phyloP scores from a whole-genome alignment of 2,329 filamentous ascomycete genomes.

The Aspergillus fijiensis region DNA sequence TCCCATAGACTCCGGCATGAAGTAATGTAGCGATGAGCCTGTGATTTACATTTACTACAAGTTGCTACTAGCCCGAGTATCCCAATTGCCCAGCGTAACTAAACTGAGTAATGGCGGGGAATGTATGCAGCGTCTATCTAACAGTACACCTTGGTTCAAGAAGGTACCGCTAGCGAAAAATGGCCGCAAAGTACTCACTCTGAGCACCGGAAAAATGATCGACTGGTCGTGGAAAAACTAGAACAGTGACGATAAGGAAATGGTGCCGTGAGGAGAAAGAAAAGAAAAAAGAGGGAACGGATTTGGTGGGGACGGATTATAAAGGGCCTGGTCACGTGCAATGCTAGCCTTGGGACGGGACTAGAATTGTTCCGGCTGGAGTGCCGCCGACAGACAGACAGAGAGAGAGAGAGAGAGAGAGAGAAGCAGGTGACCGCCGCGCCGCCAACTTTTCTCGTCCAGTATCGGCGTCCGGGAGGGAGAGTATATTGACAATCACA shows the following conservation, averaged over 20 bases:
- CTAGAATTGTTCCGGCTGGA: conserved; percentile 24
- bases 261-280: conserved; percentile 62
- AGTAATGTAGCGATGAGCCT: not conserved
- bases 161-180: conserved; percentile 99
- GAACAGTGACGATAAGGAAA: conserved; percentile 92
- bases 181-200: conserved; percentile 72
- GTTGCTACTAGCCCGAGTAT: not conserved
- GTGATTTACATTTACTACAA: not conserved
- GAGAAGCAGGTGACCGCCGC: conserved; percentile 25
- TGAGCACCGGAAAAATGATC: conserved; percentile 91
- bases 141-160: conserved; percentile 74
- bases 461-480: conserved; percentile 15
- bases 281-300: conserved; percentile 16
- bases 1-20: not conserved
- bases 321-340: conserved; percentile 26
- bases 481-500: conserved; percentile 15
- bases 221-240: conserved; percentile 68
- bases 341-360: conserved; percentile 23
- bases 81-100: not conserved
- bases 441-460: conserved; percentile 42
- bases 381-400: not conserved
- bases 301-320: conserved; percentile 23
- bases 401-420: not conserved
- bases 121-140: conserved; percentile 97
- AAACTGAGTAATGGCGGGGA: conserved; percentile 2